These are phyloP conservation scores for Thielaviopsis ethacetica DNA, from an alignment of 2,329 filamentous ascomycete species.

Conservation along the genomic window DNA sequence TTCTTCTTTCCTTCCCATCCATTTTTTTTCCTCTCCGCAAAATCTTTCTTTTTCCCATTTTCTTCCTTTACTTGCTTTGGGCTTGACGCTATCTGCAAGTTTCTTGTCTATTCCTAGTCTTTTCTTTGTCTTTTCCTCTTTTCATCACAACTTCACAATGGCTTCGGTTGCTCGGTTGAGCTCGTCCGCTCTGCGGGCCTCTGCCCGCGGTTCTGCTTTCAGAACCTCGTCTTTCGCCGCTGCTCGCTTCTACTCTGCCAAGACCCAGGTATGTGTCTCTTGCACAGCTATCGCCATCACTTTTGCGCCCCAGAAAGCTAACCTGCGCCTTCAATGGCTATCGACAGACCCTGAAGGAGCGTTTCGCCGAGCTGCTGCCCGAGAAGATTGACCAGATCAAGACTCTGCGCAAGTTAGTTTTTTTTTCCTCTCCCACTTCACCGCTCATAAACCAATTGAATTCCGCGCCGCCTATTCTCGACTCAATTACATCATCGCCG, in stretches of 20 bases:
- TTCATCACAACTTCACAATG: slow-evolving; percentile 39
- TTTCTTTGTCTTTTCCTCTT: slow-evolving; percentile 17
- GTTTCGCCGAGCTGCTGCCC: slow-evolving; percentile 88
- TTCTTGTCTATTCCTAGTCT: slow-evolving; percentile 15
- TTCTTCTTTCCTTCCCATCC: not conserved
- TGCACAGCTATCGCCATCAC: not conserved
- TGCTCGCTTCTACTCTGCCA: slow-evolving; percentile 81
- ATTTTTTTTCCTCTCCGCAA: slow-evolving; percentile 1
- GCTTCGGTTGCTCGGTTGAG: slow-evolving; percentile 68
- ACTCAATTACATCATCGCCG: not conserved
- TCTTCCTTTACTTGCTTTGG: slow-evolving; percentile 13
- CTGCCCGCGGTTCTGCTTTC: slow-evolving; percentile 50
- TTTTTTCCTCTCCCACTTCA: slow-evolving; percentile 6
- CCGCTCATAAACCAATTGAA: not conserved
- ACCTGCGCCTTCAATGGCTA: slow-evolving; percentile 11
- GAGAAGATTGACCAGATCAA: slow-evolving; percentile 99
- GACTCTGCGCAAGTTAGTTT: slow-evolving; percentile 78
- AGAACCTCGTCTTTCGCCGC: slow-evolving; percentile 64
- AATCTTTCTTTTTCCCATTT: slow-evolving; percentile 10
- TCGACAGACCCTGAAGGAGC: slow-evolving; percentile 81
- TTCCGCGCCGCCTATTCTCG: not conserved
- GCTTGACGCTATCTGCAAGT: not conserved
- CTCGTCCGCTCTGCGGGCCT: slow-evolving; percentile 66
- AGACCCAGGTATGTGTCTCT: slow-evolving; percentile 50
- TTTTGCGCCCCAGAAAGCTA: slow-evolving; percentile 5